phyloP scores from a whole-genome alignment of 345 rosid genomes.

The Murraya koenigii region DNA sequence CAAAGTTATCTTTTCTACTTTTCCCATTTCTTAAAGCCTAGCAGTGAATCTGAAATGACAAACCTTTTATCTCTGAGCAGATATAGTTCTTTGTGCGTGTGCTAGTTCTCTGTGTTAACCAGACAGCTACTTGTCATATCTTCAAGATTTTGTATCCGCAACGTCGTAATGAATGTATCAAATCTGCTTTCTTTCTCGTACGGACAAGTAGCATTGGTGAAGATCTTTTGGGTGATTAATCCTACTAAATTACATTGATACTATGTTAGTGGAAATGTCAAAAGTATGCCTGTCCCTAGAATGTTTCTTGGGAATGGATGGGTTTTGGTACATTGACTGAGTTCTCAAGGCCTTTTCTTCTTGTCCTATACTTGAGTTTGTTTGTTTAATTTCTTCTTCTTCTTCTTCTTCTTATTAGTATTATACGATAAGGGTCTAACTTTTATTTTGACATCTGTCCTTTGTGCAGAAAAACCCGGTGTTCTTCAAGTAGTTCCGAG shows the following conservation, averaged over 20 bases:
- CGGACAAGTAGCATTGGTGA: no score
- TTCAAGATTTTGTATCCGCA: no score
- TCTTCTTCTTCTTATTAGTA: neutral
- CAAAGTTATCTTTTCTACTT: no score
- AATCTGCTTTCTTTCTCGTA: neutral
- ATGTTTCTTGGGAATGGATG: no score
- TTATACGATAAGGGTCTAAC: neutral
- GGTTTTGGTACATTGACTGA: no score
- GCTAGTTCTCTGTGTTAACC: neutral
- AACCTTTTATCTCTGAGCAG: neutral
- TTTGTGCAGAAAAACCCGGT: slow-evolving; percentile 74
- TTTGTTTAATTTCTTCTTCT: neutral
- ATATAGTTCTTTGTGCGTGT: neutral
- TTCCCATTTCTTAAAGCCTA: neutral
- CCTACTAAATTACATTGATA: neutral
- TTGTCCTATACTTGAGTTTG: neutral
- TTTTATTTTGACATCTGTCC: neutral
- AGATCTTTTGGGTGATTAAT: neutral
- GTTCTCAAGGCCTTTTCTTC: neutral
- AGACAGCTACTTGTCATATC: no score
- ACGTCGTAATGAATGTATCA: no score
- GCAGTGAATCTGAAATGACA: neutral
- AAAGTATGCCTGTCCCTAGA: no score
- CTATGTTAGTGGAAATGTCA: neutral
- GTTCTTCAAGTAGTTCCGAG: slow-evolving; percentile 81